phyloP scores from a whole-genome alignment of 2,329 filamentous ascomycete genomes.

The Periconia digitata region DNA sequence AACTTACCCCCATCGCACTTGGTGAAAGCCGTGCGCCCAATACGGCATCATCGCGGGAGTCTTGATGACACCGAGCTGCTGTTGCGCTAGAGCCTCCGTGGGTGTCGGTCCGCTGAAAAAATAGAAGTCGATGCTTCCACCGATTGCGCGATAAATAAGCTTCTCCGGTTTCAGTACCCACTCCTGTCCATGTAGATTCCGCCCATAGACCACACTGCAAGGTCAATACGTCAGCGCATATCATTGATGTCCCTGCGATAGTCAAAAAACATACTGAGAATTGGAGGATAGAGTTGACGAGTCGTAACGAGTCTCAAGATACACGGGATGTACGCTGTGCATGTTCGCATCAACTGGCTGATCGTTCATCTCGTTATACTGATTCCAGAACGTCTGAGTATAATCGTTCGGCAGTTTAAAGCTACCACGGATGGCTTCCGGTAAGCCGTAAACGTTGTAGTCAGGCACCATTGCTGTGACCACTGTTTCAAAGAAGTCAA shows the following conservation, averaged over 20 bases:
- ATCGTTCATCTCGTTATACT: slow-evolving; percentile 4
- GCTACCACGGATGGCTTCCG: slow-evolving; percentile 66
- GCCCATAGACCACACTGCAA: neutral
- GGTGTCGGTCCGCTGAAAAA: slow-evolving; percentile 50
- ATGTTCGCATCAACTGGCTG: slow-evolving; percentile 60
- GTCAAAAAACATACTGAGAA: too few relatives aligned
- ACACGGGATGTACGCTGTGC: neutral
- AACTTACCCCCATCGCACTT: slow-evolving; percentile 50
- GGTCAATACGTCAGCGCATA: too few relatives aligned
- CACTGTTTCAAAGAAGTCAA: slow-evolving; percentile 62
- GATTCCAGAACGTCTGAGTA: slow-evolving; percentile 60
- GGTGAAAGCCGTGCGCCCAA: slow-evolving; percentile 53
- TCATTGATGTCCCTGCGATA: too few relatives aligned
- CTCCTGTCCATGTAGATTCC: slow-evolving; percentile 66
- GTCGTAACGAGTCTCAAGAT: slow-evolving; percentile 1
- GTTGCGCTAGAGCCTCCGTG: slow-evolving; percentile 47
- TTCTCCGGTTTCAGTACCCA: slow-evolving; percentile 62
- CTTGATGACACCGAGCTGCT: slow-evolving; percentile 50
- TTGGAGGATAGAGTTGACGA: neutral
- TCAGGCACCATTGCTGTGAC: slow-evolving; percentile 42
- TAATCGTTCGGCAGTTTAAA: slow-evolving; percentile 66
- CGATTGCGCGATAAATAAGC: slow-evolving; percentile 74
- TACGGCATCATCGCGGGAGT: slow-evolving; percentile 50
- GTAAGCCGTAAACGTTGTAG: slow-evolving; percentile 71
- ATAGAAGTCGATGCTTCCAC: slow-evolving; percentile 68